Percentiles rank a stretch among this genome's conserved stretches.
Evolutionary conservation across 345 rosid species (phyloP).

Genomic region (Gynandropsis gynandra): DNA sequence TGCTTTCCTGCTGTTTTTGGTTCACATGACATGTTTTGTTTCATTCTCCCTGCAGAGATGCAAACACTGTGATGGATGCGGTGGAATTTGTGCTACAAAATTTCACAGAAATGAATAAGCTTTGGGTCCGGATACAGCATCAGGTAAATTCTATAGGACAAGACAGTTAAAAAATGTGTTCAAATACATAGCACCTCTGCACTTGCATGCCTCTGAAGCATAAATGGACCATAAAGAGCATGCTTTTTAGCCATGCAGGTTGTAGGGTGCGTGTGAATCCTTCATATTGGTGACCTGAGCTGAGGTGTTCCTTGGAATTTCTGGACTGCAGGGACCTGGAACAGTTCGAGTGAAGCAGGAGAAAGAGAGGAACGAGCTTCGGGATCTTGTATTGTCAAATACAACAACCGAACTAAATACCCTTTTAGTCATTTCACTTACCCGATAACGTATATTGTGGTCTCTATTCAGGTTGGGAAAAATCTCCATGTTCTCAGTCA

Average conservation of each 20-base stretch:
- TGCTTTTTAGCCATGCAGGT: constrained; percentile 96
- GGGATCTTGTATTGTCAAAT: no score
- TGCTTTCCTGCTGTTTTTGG: constrained; percentile 8
- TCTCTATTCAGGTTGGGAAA: constrained; percentile 67
- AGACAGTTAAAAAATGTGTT: no score
- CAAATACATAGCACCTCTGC: constrained; percentile 52
- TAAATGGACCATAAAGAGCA: constrained; percentile 50
- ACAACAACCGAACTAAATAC: no score
- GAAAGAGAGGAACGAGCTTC: no score
- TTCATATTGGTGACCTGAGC: constrained; percentile 86
- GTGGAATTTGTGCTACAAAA: constrained; percentile 92
- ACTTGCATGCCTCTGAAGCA: constrained; percentile 69
- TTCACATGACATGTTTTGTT: constrained; percentile 10
- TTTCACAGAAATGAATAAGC: constrained; percentile 92
- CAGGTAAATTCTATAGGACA: constrained; percentile 77
- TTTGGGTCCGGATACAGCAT: constrained; percentile 88
- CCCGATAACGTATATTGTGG: constrained; percentile 10
- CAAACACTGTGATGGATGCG: constrained; percentile 69
- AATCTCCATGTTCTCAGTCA: constrained; percentile 91
- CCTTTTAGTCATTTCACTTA: constrained; percentile 9
- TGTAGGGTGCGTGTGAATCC: constrained; percentile 81
- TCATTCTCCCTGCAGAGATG: constrained; percentile 49
- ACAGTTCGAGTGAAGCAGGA: no score
- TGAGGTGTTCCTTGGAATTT: no score
- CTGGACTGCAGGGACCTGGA: no score